These are phyloP conservation scores for Torrubiella hemipterigena DNA, from an alignment of 2,329 filamentous ascomycete species.

Conservation along the genomic window DNA sequence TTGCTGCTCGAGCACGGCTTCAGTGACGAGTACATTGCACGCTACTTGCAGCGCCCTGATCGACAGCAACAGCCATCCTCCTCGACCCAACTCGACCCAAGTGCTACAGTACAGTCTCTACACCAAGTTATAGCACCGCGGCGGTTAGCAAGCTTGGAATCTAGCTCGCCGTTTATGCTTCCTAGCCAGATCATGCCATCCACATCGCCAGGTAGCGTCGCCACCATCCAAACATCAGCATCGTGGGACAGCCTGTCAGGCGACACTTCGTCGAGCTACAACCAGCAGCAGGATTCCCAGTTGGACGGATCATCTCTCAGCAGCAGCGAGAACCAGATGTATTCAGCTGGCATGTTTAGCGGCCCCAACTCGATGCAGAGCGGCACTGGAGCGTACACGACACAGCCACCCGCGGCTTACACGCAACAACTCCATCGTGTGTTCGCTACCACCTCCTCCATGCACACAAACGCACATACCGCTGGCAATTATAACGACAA, in stretches of 20 bases:
- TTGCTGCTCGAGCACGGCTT: conserved; percentile 48
- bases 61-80: too few species aligned
- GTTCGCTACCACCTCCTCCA: too few species aligned
- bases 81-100: too few species aligned
- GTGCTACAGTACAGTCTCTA: conserved; percentile 18
- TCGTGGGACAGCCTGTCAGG: conserved; percentile 16
- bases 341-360: too few species aligned
- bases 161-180: conserved; percentile 14
- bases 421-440: too few species aligned
- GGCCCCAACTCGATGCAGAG: too few species aligned
- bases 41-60: conserved; percentile 25
- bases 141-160: conserved; percentile 17
- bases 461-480: too few species aligned
- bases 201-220: conserved; percentile 16
- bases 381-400: too few species aligned
- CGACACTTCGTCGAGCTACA: conserved; percentile 3
- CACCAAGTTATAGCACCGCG: conserved; percentile 25
- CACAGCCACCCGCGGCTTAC: too few species aligned
- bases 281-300: conserved; percentile 1
- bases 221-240: conserved; percentile 18
- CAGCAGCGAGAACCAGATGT: too few species aligned
- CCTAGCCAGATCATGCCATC: conserved; percentile 19
- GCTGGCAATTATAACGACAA: too few species aligned
- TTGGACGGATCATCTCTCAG: too few species aligned
- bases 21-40: conserved; percentile 39